Conservation (phyloP, 495 filamentous ascomycete genomes). For the Neurospora terricola region DNA sequence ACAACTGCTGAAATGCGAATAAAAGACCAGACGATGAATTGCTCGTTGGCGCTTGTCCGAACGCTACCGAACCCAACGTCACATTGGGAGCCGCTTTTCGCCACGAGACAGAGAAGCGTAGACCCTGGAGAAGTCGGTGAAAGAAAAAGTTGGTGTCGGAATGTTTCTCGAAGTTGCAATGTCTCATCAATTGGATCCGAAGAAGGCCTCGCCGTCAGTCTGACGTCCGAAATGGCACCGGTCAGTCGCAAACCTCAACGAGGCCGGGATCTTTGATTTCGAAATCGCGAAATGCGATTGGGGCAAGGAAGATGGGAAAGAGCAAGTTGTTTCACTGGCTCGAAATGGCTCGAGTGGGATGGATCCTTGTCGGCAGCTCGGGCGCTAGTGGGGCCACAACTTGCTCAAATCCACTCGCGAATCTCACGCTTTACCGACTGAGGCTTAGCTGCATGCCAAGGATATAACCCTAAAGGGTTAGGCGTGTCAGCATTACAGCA, state of each 20-base stretch:
- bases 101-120: background rate
- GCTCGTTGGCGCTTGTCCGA: background rate
- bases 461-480: background rate
- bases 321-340: constrained; percentile 25
- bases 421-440: background rate
- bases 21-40: background rate
- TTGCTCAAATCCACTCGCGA: constrained; percentile 41
- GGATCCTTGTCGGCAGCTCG: background rate
- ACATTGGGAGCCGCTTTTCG: background rate
- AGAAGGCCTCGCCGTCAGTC: background rate
- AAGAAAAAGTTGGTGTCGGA: background rate
- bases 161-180: background rate
- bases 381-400: constrained; percentile 26
- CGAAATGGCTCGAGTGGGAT: background rate
- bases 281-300: background rate
- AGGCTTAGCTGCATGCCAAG: background rate
- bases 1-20: background rate
- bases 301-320: background rate
- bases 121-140: background rate
- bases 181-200: background rate
- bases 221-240: background rate
- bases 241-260: background rate
- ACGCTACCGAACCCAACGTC: background rate
- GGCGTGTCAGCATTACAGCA: background rate
- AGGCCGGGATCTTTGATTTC: background rate